phyloP scores from a whole-genome alignment of 352 stramenopile genomes.

The Globisporangium yorkense region DNA sequence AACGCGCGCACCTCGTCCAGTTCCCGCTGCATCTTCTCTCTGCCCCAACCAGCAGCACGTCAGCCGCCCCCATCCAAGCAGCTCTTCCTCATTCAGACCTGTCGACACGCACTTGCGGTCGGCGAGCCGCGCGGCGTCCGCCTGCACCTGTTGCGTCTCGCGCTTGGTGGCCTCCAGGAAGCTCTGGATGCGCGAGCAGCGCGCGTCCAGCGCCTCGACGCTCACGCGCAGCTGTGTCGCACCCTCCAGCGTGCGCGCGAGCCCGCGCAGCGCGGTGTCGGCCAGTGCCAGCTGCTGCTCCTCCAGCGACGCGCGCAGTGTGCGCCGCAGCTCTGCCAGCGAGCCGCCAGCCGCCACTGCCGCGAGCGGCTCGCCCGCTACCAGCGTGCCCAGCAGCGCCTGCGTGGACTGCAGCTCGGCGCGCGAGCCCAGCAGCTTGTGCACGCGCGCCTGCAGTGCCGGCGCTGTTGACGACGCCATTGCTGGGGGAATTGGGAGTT shows the following conservation, averaged over 20 bases:
- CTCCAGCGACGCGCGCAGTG: constrained; percentile 39
- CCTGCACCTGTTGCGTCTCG: constrained; percentile 62
- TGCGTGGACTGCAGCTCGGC: constrained; percentile 59
- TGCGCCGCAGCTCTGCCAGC: constrained; percentile 36
- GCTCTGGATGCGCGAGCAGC: constrained; percentile 38
- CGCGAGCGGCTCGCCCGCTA: constrained; percentile 20
- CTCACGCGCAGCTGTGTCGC: constrained; percentile 25
- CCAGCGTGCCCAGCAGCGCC: constrained; percentile 46
- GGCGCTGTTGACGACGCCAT: neutral
- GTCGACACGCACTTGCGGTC: constrained; percentile 27
- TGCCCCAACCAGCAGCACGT: constrained; percentile 7
- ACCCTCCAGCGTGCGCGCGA: constrained; percentile 35
- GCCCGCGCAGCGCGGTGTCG: constrained; percentile 32
- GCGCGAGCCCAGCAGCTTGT: constrained; percentile 58
- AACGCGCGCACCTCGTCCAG: constrained; percentile 53
- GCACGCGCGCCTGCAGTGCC: constrained; percentile 44
- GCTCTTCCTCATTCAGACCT: neutral
- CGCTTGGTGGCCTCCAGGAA: constrained; percentile 60
- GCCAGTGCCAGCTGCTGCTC: constrained; percentile 48
- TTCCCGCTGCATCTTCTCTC: constrained; percentile 37
- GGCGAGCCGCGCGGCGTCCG: constrained; percentile 37
- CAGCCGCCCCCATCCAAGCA: neutral
- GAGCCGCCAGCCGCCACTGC: constrained; percentile 8
- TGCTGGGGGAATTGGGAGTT: neutral
- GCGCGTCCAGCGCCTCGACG: constrained; percentile 40